Evolutionary conservation across 2,329 filamentous ascomycete genomes (phyloP).

Genomic region (Lecanicillium sp.): DNA sequence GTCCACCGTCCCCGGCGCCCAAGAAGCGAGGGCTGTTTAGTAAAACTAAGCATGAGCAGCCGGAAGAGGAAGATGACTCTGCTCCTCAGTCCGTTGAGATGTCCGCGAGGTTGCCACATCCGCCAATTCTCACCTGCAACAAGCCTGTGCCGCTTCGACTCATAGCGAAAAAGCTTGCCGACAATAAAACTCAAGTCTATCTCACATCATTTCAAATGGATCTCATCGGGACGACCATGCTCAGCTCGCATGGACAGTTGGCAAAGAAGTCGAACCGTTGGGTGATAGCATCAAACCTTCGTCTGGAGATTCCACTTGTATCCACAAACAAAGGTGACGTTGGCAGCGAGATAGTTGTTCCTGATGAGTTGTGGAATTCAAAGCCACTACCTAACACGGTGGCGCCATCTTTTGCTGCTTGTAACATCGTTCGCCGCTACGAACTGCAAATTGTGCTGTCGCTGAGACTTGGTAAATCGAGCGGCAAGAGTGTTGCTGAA

Average conservation of each 20-base stretch:
- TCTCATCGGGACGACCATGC: conserved; percentile 68
- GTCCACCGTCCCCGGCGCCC: conserved; percentile 21
- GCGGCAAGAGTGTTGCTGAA: conserved; percentile 43
- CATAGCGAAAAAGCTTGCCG: conserved; percentile 66
- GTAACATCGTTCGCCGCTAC: conserved; percentile 77
- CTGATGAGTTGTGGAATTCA: conserved; percentile 63
- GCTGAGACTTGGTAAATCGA: conserved; percentile 59
- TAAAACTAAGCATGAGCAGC: conserved; percentile 22
- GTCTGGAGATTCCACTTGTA: conserved; percentile 65
- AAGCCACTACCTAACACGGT: conserved; percentile 74
- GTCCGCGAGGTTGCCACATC: conserved; percentile 73
- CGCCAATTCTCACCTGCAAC: conserved; percentile 83
- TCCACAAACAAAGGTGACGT: conserved; percentile 42
- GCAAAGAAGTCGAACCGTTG: conserved; percentile 66
- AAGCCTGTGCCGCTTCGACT: conserved; percentile 74
- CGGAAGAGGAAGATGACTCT: conserved; percentile 9
- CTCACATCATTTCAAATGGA: conserved; percentile 75
- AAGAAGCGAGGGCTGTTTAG: conserved; percentile 54
- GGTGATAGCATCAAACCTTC: conserved; percentile 64
- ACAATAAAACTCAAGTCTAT: conserved; percentile 61
- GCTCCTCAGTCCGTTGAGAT: conserved; percentile 64
- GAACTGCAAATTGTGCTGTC: conserved; percentile 73
- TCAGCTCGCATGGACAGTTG: conserved; percentile 68
- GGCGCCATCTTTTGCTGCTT: conserved; percentile 78
- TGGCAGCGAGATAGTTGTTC: conserved; percentile 61